Percentiles rank a stretch among this genome's conserved stretches.
Conservation (phyloP, 441 rosid genomes). For the Corymbia citriodora region DNA sequence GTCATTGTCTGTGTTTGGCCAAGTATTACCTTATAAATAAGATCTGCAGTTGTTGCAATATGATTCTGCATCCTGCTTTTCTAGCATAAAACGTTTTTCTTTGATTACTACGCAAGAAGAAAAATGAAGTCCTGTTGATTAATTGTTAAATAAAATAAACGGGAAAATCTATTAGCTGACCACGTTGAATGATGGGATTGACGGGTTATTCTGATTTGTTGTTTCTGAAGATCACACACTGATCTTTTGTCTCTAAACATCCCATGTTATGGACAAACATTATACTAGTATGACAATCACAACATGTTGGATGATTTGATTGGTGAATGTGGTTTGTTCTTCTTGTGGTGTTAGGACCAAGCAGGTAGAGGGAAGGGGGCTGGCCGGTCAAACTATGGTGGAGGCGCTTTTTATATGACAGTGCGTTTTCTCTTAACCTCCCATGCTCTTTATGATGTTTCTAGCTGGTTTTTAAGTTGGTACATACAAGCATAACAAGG, state of each 20-base stretch:
- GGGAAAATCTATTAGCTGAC: background rate
- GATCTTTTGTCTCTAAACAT: background rate
- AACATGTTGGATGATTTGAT: background rate
- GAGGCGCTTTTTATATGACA: constrained; percentile 13
- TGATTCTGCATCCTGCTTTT: background rate
- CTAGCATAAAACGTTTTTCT: background rate
- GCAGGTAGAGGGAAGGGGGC: constrained; percentile 3
- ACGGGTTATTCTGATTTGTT: background rate
- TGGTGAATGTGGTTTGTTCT: background rate
- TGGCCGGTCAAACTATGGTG: constrained; percentile 11
- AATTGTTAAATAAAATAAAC: background rate
- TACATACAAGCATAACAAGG: background rate
- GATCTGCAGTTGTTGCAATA: background rate
- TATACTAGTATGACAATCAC: background rate
- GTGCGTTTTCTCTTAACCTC: background rate
- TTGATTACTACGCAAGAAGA: background rate
- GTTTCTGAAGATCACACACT: background rate
- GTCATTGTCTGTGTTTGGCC: background rate
- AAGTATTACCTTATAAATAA: background rate
- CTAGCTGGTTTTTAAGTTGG: background rate
- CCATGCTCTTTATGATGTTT: background rate
- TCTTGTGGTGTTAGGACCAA: background rate
- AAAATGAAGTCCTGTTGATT: background rate
- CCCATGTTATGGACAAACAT: background rate
- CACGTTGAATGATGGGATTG: background rate